Evolutionary conservation across 2,329 filamentous ascomycete genomes (phyloP), one percentile per base, ranked within the genome.

Genomic region (Ascochyta viciae-villosae): DNA sequence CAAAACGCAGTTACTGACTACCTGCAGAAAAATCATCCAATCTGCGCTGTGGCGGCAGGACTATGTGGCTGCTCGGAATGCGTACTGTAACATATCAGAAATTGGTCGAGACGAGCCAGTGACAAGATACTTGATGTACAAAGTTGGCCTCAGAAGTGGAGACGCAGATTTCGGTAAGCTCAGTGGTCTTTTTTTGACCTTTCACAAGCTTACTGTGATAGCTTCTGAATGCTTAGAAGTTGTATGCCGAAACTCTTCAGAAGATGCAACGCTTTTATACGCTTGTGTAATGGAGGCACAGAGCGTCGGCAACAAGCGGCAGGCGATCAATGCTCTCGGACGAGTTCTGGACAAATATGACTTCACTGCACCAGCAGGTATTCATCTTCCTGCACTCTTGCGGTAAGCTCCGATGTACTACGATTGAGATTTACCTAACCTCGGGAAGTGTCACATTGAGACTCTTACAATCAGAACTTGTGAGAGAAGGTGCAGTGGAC

Each of bases 261-360:
- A 83, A 22, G 83, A 87, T 31, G 78, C 81, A 19, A 85, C 86
- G 13, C 84, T 92, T 39, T 79, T 97, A 0, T 92, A 93, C 61
- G 90, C 91, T 1, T 96, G 92, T 65, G 85, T 91, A 22, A 78
- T 91, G 26, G 91, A 96, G 72, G 89, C 91, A 3, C 87, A 92
- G 45, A 80, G 86, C 59, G 78, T 79, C 0, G 85, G 87, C 0
- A 85, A 91, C 58, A 87, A 83, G 46, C 60, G 78, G 0, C 85
- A 88, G 60, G 84, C 87, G 2, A 76, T 88, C 12, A 72, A 80
- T 27, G 83, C 85, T 10, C 71, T 93, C 42, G 84, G 85, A 61
- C 80, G 82, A 54, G 78, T 92, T 1, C 76, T 89, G 13, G 80
- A 85, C 26, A 84, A 82, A 48, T 81, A 82, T 55, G 78, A 85